Conservation (phyloP, 129 eudicot species). For the Oenanthe sinensis region DNA sequence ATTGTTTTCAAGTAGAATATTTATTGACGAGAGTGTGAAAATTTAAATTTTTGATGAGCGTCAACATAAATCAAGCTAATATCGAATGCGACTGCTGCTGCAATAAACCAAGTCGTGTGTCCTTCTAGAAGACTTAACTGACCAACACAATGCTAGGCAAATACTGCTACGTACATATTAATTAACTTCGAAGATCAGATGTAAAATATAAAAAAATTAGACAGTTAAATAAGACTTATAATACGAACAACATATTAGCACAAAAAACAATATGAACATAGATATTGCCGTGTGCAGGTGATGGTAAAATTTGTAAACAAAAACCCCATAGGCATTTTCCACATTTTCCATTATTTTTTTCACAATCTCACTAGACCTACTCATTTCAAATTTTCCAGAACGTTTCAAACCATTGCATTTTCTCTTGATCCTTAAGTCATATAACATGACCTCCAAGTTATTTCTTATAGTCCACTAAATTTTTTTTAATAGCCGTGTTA, state of each 20-base stretch:
- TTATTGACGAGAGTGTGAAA: no score
- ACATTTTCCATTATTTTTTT: conserved; percentile 1
- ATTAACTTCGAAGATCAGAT: not conserved
- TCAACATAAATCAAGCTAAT: no score
- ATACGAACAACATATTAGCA: not conserved
- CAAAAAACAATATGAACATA: not conserved
- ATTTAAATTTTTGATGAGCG: no score
- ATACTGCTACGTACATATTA: not conserved
- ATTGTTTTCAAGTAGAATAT: no score
- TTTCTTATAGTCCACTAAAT: not conserved
- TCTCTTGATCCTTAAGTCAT: not conserved
- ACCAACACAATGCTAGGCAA: not conserved
- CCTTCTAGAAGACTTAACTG: not conserved
- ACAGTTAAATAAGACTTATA: not conserved
- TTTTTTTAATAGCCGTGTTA: not conserved
- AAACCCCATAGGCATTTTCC: not conserved
- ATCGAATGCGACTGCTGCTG: no score
- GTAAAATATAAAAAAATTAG: not conserved
- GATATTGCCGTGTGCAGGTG: not conserved
- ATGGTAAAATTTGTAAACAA: not conserved
- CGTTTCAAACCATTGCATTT: not conserved
- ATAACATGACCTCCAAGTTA: not conserved
- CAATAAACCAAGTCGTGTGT: no score
- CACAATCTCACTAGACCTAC: not conserved
- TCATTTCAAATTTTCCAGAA: not conserved